phyloP scores from a whole-genome alignment of 768 basidiomycete genomes.

The Clitopilus hobsonii region DNA sequence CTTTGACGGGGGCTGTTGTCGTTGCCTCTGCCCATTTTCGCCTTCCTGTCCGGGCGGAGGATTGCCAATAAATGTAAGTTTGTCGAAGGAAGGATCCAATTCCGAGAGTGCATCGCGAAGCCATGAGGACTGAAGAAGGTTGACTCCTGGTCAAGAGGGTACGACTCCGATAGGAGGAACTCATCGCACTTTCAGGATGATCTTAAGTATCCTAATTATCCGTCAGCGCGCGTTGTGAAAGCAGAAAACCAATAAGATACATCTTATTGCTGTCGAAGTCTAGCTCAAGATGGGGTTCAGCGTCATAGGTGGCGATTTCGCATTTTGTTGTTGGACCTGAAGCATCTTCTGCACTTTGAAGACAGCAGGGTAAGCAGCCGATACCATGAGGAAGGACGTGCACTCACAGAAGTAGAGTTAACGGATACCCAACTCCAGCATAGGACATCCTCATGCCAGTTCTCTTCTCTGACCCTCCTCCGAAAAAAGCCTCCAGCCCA shows the following conservation, averaged over 20 bases:
- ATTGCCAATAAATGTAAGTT: slow-evolving; percentile 77
- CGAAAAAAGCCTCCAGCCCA: slow-evolving; percentile 58
- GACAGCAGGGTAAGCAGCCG: background rate
- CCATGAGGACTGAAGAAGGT: slow-evolving; percentile 67
- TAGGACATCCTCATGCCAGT: slow-evolving; percentile 89
- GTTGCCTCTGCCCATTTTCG: slow-evolving; percentile 15
- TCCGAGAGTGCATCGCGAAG: slow-evolving; percentile 90
- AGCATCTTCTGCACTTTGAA: slow-evolving; percentile 66
- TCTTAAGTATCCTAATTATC: slow-evolving; percentile 57
- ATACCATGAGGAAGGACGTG: background rate
- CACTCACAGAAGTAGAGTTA: slow-evolving; percentile 75
- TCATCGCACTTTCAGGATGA: slow-evolving; percentile 72
- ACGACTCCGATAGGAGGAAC: background rate
- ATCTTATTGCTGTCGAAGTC: slow-evolving; percentile 67
- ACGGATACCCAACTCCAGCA: slow-evolving; percentile 69
- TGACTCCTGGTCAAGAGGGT: background rate
- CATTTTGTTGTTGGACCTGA: slow-evolving; percentile 82
- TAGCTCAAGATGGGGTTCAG: slow-evolving; percentile 78
- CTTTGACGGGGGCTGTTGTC: slow-evolving; percentile 26
- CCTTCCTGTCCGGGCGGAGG: slow-evolving; percentile 37
- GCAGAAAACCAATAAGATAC: slow-evolving; percentile 34
- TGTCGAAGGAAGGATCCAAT: slow-evolving; percentile 84
- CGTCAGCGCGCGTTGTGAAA: background rate
- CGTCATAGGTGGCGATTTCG: slow-evolving; percentile 80
- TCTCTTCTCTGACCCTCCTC: slow-evolving; percentile 48